These are phyloP conservation scores for Pichia rugopelliculosa DNA, from an alignment of 805 yeast genomes.

Conservation along the genomic window DNA sequence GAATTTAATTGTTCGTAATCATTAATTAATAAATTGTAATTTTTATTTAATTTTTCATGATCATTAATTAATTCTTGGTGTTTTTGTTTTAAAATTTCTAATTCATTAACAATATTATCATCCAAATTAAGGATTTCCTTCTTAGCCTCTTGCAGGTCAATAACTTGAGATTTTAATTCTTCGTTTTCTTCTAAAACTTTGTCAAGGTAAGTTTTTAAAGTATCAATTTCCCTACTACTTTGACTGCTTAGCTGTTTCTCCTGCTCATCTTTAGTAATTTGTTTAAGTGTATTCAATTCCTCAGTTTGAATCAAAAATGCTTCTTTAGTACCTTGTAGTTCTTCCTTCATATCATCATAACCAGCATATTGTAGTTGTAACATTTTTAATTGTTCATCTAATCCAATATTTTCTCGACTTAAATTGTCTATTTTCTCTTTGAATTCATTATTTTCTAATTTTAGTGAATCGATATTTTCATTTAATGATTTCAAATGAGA, in stretches of 20 bases:
- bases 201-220: slow-evolving; percentile 12
- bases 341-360: slow-evolving; percentile 8
- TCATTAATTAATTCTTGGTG: slow-evolving; percentile 10
- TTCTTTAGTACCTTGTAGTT: slow-evolving; percentile 1
- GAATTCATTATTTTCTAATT: slow-evolving; percentile 4
- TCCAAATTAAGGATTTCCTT: neutral
- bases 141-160: neutral
- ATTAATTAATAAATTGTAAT: slow-evolving; percentile 3
- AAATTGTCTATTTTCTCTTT: slow-evolving; percentile 4
- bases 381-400: neutral
- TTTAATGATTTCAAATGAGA: slow-evolving; percentile 3
- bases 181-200: slow-evolving; percentile 13
- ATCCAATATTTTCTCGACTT: neutral
- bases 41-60: slow-evolving; percentile 6
- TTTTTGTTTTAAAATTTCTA: slow-evolving; percentile 6
- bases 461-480: neutral
- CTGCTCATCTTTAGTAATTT: slow-evolving; percentile 8
- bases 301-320: slow-evolving; percentile 3
- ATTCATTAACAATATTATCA: slow-evolving; percentile 3
- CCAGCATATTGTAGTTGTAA: slow-evolving; percentile 1
- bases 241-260: slow-evolving; percentile 10
- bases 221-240: slow-evolving; percentile 10
- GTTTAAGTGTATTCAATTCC: slow-evolving; percentile 8
- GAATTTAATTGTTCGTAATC: neutral
- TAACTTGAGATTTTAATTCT: slow-evolving; percentile 6